These are phyloP conservation scores for Massospora cicadina DNA, from an alignment of 371 early-diverging fungal genomes.

Conservation along the genomic window DNA sequence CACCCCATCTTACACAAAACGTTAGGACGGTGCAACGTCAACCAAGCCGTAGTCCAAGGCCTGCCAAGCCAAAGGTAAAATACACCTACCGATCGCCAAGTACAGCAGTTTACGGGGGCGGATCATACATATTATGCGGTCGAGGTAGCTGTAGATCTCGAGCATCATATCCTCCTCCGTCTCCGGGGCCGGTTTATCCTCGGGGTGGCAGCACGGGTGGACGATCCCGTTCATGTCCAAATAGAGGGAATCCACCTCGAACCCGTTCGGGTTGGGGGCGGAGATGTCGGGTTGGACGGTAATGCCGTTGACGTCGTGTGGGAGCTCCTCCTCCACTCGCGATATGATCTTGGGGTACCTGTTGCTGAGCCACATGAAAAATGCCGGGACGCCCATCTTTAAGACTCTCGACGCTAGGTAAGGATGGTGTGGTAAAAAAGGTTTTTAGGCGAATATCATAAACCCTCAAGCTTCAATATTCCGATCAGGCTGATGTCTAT, in stretches of 20 bases:
- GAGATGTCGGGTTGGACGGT: slow-evolving; percentile 62
- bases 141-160: slow-evolving; percentile 85
- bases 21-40: not conserved
- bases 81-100: slow-evolving; percentile 57
- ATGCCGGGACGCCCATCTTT: slow-evolving; percentile 50
- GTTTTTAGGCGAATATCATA: no score
- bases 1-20: slow-evolving; percentile 50
- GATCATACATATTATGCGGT: slow-evolving; percentile 75
- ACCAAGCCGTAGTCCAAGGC: not conserved
- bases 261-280: no score
- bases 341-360: slow-evolving; percentile 2
- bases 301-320: slow-evolving; percentile 26
- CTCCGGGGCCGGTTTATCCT: slow-evolving; percentile 59
- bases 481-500: no score
- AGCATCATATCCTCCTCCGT: slow-evolving; percentile 87
- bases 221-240: slow-evolving; percentile 99
- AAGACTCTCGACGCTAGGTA: slow-evolving; percentile 96
- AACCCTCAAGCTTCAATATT: no score
- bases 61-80: not conserved
- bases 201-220: slow-evolving; percentile 88
- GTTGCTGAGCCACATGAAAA: slow-evolving; percentile 9
- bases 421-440: no score
- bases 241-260: slow-evolving; percentile 82
- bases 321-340: not conserved
- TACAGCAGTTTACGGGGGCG: slow-evolving; percentile 89